Conservation (phyloP, 129 eudicot genomes). For the Chrysanthemum seticuspe region DNA sequence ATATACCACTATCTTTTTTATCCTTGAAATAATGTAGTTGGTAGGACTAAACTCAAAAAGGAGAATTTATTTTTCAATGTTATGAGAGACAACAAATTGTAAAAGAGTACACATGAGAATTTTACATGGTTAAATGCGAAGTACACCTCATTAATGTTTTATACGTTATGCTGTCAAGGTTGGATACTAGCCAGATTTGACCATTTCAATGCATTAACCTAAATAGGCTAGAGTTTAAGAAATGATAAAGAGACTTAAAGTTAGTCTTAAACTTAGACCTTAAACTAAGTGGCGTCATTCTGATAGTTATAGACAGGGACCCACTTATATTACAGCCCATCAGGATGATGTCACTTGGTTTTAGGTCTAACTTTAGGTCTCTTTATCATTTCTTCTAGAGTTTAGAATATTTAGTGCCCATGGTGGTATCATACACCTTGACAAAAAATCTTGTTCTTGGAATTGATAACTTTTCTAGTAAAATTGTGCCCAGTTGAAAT, state of each 20-base stretch:
- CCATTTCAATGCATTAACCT: not conserved
- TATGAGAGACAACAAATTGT: no score
- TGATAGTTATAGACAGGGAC: no score
- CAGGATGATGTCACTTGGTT: no score
- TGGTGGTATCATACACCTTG: conserved; percentile 59
- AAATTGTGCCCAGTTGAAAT: conserved; percentile 55
- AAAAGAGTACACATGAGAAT: conserved; percentile 4
- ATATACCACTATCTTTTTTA: no score
- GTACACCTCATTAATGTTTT: not conserved
- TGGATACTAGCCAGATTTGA: not conserved
- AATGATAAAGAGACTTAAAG: no score
- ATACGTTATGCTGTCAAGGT: not conserved
- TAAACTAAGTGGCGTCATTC: no score
- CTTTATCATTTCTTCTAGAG: not conserved
- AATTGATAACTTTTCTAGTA: conserved; percentile 48
- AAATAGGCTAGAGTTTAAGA: conserved; percentile 29
- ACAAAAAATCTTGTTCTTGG: conserved; percentile 76
- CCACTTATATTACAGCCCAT: no score
- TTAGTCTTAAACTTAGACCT: no score
- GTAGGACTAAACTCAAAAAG: no score
- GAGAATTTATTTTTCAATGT: no score
- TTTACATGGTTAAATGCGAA: not conserved
- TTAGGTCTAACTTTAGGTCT: no score
- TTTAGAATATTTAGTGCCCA: conserved; percentile 42
- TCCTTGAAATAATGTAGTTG: no score